These are phyloP conservation scores for Talaromyces sp. DNA, from an alignment of 2,329 filamentous ascomycete species.

Conservation along the genomic window DNA sequence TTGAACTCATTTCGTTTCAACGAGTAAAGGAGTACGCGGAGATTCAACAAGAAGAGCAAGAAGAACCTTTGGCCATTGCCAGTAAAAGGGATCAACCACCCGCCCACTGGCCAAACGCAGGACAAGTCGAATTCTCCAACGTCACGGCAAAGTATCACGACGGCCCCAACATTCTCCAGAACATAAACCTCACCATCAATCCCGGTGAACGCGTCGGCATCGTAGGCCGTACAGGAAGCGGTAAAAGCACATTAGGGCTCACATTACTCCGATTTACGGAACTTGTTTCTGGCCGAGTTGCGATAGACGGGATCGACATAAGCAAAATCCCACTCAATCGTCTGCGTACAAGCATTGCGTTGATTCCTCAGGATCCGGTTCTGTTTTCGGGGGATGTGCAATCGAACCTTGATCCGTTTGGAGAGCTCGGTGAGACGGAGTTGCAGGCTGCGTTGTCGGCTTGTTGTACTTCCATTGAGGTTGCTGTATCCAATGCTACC, in stretches of 20 bases:
- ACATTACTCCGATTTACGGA: conserved; percentile 56
- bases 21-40: conserved; percentile 26
- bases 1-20: conserved; percentile 49
- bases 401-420: conserved; percentile 58
- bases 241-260: conserved; percentile 45
- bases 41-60: conserved; percentile 25
- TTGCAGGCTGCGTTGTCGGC: conserved; percentile 25
- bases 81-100: conserved; percentile 16
- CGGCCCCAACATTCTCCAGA: conserved; percentile 25
- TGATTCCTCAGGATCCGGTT: conserved; percentile 59
- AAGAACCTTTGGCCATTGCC: background rate
- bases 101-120: conserved; percentile 26
- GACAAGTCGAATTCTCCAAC: conserved; percentile 25
- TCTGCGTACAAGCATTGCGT: conserved; percentile 54
- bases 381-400: conserved; percentile 58
- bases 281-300: conserved; percentile 49
- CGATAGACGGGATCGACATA: conserved; percentile 57
- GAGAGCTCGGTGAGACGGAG: conserved; percentile 52
- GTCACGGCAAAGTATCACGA: conserved; percentile 26
- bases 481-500: conserved; percentile 2
- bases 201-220: conserved; percentile 29
- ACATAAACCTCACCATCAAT: conserved; percentile 24
- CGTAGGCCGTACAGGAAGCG: conserved; percentile 34
- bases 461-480: conserved; percentile 22
- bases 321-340: conserved; percentile 50